Evolutionary conservation across 257 asterid genomes (phyloP), one percentile per base, ranked within the genome.

Genomic region (Jacaranda copaia): DNA sequence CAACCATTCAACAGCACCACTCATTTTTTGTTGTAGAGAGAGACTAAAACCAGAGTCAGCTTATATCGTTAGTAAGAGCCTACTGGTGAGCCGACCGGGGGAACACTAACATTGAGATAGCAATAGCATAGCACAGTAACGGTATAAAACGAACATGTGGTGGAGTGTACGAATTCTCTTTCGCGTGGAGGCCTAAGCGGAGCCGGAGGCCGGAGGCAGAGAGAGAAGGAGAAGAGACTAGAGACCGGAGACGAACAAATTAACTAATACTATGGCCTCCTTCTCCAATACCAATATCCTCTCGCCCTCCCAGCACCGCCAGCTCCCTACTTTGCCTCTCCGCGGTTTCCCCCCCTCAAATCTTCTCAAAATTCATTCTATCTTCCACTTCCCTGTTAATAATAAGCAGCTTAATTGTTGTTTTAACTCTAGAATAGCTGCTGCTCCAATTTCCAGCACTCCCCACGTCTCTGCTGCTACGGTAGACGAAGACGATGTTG

Each of bases 281-380:
- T 55, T 84, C 68, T 78, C 85, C 76, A 75, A 49, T 42, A 61
- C 82, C 72, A 68, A 52, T 25, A 69, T 83, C 59, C 75, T 68
- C 72, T 56, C 82, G 4, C 74, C 68, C 53, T 36, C 79, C 32
- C 52, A 57, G 43, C 82, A 16, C 8, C 73, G 67, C 68, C 78
- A 65, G 36, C 63, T 25, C 48, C 74, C 68, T 19, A 42, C 43
- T 8, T 51, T 19, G 11, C 77, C 52, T 48, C 76, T 51, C 75
- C 78, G 74, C 18, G 0, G 55, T 20, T 52, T 57, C 48, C 39
- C 63, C 32, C 25, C 16, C 70, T 14, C 75, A 43, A 72, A 59
- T 42, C 74, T 72, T 36, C 32, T 56, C 71, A 76, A 74, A 19
- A 16, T 70, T 55, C 70, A 66, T 38, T 55, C 70, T 39, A n/a